Percentiles rank a stretch among this genome's conserved stretches.
These are phyloP conservation scores for Curvularia eragrostidis DNA, from an alignment of 2,329 filamentous ascomycete species.

Conservation along the genomic window DNA sequence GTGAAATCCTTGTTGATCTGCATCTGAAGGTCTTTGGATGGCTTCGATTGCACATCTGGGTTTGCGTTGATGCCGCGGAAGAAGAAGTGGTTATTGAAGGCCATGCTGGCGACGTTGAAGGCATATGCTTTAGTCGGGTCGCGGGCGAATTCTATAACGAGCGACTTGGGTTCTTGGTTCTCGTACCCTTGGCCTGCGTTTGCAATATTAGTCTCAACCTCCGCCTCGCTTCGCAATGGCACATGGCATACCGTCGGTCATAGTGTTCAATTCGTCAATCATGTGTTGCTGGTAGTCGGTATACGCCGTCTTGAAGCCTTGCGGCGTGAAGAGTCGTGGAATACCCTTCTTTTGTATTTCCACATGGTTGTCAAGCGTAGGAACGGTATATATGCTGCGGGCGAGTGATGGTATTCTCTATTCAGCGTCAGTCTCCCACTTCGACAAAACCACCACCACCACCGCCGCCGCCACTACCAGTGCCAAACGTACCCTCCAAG, in stretches of 20 bases:
- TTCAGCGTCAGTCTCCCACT: slow-evolving; percentile 33
- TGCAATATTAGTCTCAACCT: slow-evolving; percentile 11
- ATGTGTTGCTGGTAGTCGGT: slow-evolving; percentile 79
- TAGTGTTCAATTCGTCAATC: slow-evolving; percentile 75
- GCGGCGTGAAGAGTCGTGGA: slow-evolving; percentile 71
- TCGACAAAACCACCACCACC: slow-evolving; percentile 16
- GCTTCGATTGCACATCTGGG: slow-evolving; percentile 32
- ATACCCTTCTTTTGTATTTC: slow-evolving; percentile 63
- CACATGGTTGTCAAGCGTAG: slow-evolving; percentile 56
- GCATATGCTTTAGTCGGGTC: slow-evolving; percentile 76
- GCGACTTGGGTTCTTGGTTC: slow-evolving; percentile 66
- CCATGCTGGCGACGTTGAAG: slow-evolving; percentile 98
- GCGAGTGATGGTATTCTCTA: slow-evolving; percentile 35
- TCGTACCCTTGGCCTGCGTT: slow-evolving; percentile 68
- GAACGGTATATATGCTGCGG: slow-evolving; percentile 54
- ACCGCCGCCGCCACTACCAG: neutral
- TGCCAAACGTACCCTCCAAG: slow-evolving; percentile 30
- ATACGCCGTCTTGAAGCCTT: slow-evolving; percentile 79
- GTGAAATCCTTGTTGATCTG: slow-evolving; percentile 76
- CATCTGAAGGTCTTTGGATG: slow-evolving; percentile 60
- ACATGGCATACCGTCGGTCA: slow-evolving; percentile 68
- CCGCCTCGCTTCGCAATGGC: neutral
- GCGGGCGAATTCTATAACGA: slow-evolving; percentile 78
- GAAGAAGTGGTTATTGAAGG: slow-evolving; percentile 89
- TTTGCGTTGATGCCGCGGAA: slow-evolving; percentile 64